Base-by-base conservation (phyloP, 2,329 filamentous ascomycete genomes). In the Cordyceps cicadae region DNA sequence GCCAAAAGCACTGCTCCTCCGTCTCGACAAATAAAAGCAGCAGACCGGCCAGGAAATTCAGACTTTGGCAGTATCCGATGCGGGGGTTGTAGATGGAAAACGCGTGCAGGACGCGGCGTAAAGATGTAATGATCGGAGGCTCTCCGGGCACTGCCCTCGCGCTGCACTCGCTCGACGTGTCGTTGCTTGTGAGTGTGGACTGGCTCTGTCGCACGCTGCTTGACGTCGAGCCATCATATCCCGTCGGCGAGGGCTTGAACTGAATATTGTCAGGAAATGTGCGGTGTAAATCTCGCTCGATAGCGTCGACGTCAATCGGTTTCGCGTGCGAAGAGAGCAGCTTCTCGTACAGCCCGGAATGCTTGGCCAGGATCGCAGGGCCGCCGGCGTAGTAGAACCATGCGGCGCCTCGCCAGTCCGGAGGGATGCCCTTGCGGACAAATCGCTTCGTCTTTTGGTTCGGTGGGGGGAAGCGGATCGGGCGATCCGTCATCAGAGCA, bases 321-420 rank as follows among this genome's bases (percentile, higher is more conserved):
- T 88, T 87, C 39, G 89, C 85, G 63, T 78, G 76, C 62, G 83
- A 79, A 60, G 81, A 77, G 37, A 94, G 77, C 45, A 95, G 77
- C 57, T 85, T 80, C 57, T 86, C 82, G 70, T 97, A 97, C 17
- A 93, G 77, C 1, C 90, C 90, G 5, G 85, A 82, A 67, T 95
- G 84, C 68, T 90, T 87, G 56, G 85, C 83, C 62, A 96, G 73
- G 65, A 91, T 88, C 51, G 87, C 85, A 26, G 91, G 91, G 1
- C 93, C 93, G 21, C 91, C 91, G 12, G 92, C 91, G 71, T 97
- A 97, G 76, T 89, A 97, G 73, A 96, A 97, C 93, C 93, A 97
- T 51, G 93, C 93, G 6, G 90, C 88, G n/a, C 93, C 93, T 68
- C 93, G 85, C 86, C 92, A 96, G 65, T 96, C 91, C 0, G 92